phyloP scores from a whole-genome alignment of 129 eudicot species.

The Mikania micrantha region DNA sequence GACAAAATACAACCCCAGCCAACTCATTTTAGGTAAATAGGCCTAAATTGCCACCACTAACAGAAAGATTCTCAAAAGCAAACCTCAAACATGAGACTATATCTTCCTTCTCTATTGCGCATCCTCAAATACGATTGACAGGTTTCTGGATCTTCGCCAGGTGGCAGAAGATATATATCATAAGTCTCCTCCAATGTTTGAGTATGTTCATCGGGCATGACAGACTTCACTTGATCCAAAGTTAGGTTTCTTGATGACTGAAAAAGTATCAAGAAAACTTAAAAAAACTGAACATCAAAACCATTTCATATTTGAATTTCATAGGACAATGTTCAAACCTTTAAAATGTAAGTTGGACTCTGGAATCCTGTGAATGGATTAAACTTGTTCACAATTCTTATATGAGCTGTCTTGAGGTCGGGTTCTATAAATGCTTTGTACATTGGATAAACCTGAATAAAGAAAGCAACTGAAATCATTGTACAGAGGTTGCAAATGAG shows the following conservation, averaged over 20 bases:
- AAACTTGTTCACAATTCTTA: slow-evolving; percentile 62
- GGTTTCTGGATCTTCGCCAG: slow-evolving; percentile 95
- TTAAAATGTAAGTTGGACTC: slow-evolving; percentile 69
- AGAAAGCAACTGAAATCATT: neutral
- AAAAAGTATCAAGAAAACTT: slow-evolving; percentile 5
- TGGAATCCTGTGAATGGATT: slow-evolving; percentile 95
- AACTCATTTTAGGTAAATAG: neutral
- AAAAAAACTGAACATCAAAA: neutral
- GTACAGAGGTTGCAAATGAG: neutral
- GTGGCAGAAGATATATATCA: slow-evolving; percentile 89
- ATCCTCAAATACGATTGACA: slow-evolving; percentile 95
- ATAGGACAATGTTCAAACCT: slow-evolving; percentile 17
- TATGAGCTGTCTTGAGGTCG: slow-evolving; percentile 33
- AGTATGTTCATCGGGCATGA: slow-evolving; percentile 27
- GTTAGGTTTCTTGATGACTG: slow-evolving; percentile 27
- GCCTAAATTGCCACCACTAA: neutral
- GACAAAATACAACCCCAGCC: neutral
- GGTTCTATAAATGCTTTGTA: slow-evolving; percentile 38
- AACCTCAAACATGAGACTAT: slow-evolving; percentile 99
- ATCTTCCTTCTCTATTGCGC: slow-evolving; percentile 93
- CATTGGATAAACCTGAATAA: slow-evolving; percentile 33
- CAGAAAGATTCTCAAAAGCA: slow-evolving; percentile 10
- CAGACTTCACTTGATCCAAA: slow-evolving; percentile 25
- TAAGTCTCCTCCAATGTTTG: slow-evolving; percentile 34
- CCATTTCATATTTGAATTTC: neutral